Conservation (phyloP, 768 basidiomycete species). For the Termitomyces sp. region DNA sequence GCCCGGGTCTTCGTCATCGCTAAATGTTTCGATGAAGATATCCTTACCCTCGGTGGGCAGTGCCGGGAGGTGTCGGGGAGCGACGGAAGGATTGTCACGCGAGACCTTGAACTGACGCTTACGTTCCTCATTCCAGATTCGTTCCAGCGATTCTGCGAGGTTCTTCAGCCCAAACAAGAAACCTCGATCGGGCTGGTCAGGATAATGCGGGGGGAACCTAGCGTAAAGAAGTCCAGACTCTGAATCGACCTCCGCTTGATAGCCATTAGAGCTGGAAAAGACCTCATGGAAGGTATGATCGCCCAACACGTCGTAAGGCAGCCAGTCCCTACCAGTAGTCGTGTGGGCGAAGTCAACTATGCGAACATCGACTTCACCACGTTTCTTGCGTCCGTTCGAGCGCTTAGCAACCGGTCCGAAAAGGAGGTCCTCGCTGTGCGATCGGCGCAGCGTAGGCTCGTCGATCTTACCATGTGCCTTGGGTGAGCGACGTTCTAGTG, state of each 20-base stretch:
- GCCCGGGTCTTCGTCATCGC: constrained; percentile 62
- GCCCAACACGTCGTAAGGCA: constrained; percentile 53
- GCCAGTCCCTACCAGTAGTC: constrained; percentile 91
- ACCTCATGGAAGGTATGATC: constrained; percentile 42
- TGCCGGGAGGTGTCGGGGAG: constrained; percentile 53
- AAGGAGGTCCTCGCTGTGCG: constrained; percentile 78
- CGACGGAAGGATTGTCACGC: constrained; percentile 50
- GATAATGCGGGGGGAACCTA: constrained; percentile 91
- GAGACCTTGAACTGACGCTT: constrained; percentile 61
- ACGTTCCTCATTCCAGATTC: constrained; percentile 86
- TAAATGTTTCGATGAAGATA: constrained; percentile 75
- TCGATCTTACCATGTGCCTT: constrained; percentile 40
- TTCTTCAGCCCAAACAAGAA: constrained; percentile 90
- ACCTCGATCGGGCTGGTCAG: constrained; percentile 87
- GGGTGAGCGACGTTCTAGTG: constrained; percentile 56
- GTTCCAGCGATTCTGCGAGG: constrained; percentile 70
- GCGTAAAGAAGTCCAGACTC: constrained; percentile 84
- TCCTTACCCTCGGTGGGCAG: constrained; percentile 72
- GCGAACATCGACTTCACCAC: constrained; percentile 93
- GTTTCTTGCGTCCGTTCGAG: constrained; percentile 60
- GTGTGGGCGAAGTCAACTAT: constrained; percentile 99
- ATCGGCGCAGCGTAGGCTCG: constrained; percentile 56
- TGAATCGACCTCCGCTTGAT: constrained; percentile 78
- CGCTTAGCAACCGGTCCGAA: constrained; percentile 64
- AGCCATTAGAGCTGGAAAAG: constrained; percentile 64